Evolutionary conservation across 2,329 filamentous ascomycete species (phyloP).

Genomic region (Paecilomyces sp.): DNA sequence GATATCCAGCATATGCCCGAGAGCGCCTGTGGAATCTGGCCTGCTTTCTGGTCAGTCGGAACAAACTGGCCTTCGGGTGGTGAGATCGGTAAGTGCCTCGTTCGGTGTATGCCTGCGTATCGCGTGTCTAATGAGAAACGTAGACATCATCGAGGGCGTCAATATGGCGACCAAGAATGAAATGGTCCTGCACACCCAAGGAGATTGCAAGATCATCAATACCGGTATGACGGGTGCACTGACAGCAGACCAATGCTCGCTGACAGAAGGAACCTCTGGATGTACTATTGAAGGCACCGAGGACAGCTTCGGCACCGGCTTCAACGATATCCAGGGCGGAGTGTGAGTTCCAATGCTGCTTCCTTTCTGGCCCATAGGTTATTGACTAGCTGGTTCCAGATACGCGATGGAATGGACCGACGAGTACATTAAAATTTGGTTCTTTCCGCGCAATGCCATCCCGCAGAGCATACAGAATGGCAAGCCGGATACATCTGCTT

Average conservation of each 20-base stretch:
- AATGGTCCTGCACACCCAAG: constrained; percentile 44
- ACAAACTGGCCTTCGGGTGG: constrained; percentile 34
- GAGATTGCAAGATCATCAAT: constrained; percentile 36
- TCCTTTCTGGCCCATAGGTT: neutral
- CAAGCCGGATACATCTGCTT: constrained; percentile 37
- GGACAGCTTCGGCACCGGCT: constrained; percentile 43
- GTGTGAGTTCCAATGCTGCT: constrained; percentile 13
- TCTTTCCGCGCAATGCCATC: constrained; percentile 37
- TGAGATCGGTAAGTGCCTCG: constrained; percentile 32
- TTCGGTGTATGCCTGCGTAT: too few relatives aligned
- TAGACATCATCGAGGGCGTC: constrained; percentile 44
- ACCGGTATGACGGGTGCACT: constrained; percentile 44
- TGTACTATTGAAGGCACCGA: constrained; percentile 35
- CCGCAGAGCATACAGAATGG: constrained; percentile 38
- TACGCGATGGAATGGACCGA: constrained; percentile 43
- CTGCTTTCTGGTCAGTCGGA: constrained; percentile 41
- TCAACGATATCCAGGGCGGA: constrained; percentile 46
- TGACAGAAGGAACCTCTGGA: constrained; percentile 26
- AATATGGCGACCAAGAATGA: constrained; percentile 37
- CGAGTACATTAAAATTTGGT: constrained; percentile 44
- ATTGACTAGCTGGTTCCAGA: neutral
- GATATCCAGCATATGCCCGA: constrained; percentile 43
- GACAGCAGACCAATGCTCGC: constrained; percentile 43
- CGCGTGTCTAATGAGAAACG: neutral
- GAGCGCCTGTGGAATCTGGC: constrained; percentile 44